These are phyloP conservation scores for Macrophomina phaseolina DNA, from an alignment of 2,329 filamentous ascomycete species.

Conservation along the genomic window DNA sequence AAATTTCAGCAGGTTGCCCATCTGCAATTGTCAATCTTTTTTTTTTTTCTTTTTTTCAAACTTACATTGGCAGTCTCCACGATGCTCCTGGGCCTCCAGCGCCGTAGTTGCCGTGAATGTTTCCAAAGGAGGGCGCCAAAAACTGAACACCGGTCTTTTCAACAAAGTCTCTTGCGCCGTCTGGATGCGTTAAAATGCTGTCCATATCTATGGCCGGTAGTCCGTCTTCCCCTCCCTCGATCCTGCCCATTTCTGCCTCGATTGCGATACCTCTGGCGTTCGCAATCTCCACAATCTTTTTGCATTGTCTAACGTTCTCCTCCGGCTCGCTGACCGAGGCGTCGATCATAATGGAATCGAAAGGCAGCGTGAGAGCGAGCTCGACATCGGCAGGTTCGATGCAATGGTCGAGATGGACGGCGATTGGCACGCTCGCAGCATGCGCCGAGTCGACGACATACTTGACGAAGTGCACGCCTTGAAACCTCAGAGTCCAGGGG, in stretches of 20 bases:
- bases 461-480: neutral
- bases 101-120: constrained; percentile 31
- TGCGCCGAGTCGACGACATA: constrained; percentile 42
- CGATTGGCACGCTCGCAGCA: constrained; percentile 58
- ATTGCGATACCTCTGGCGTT: neutral
- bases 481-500: constrained; percentile 1
- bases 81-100: constrained; percentile 28
- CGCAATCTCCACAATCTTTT: neutral
- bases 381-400: constrained; percentile 15
- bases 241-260: constrained; percentile 18
- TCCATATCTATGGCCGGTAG: neutral
- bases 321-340: neutral
- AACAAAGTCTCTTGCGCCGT: constrained; percentile 14
- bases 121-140: constrained; percentile 23
- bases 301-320: neutral
- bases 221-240: constrained; percentile 19
- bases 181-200: neutral
- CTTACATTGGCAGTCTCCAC: constrained; percentile 11
- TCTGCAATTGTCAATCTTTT: neutral
- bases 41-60: neutral
- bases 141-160: constrained; percentile 16
- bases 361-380: neutral
- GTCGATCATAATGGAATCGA: constrained; percentile 26
- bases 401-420: constrained; percentile 25
- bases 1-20: neutral